Percentiles rank a stretch among this genome's conserved stretches.
Evolutionary conservation across 2,329 filamentous ascomycete genomes (phyloP).

Genomic region (Calonectria honghensis): DNA sequence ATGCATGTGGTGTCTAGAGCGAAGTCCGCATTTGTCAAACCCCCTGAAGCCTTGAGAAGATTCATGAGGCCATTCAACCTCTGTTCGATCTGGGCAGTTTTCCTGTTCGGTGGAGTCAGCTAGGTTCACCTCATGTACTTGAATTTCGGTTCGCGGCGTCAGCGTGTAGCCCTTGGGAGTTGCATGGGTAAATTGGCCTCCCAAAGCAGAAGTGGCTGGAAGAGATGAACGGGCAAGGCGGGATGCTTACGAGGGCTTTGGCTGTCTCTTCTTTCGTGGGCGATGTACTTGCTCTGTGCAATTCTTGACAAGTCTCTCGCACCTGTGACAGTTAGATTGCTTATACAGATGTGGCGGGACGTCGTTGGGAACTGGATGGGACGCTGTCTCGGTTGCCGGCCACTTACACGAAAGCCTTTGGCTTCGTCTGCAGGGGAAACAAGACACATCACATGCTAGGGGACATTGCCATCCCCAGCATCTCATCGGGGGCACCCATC

Average conservation of each 20-base stretch:
- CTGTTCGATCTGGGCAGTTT: constrained; percentile 70
- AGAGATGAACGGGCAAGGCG: not conserved
- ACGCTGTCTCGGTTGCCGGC: constrained; percentile 32
- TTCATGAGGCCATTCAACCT: constrained; percentile 70
- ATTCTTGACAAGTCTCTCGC: constrained; percentile 68
- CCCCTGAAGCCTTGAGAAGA: constrained; percentile 66
- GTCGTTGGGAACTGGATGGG: constrained; percentile 36
- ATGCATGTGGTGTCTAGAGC: constrained; percentile 55
- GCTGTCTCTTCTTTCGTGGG: constrained; percentile 71
- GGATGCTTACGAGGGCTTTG: constrained; percentile 69
- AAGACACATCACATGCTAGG: constrained; percentile 6
- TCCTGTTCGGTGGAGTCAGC: constrained; percentile 56
- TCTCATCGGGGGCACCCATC: not conserved
- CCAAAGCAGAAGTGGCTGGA: not conserved
- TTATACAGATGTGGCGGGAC: not conserved
- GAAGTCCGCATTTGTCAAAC: constrained; percentile 54
- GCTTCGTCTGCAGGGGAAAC: constrained; percentile 35
- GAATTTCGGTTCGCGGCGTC: not conserved
- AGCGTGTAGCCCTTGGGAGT: constrained; percentile 8
- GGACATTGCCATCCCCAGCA: not conserved
- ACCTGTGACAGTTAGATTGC: constrained; percentile 58
- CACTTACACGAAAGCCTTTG: constrained; percentile 39
- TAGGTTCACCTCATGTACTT: not conserved
- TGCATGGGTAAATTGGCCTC: not conserved
- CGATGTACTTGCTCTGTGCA: constrained; percentile 69